Evolutionary conservation across 73 alveolate species (phyloP), one percentile per base, ranked within the genome.

Genomic region (Tetrahymena elliotti): DNA sequence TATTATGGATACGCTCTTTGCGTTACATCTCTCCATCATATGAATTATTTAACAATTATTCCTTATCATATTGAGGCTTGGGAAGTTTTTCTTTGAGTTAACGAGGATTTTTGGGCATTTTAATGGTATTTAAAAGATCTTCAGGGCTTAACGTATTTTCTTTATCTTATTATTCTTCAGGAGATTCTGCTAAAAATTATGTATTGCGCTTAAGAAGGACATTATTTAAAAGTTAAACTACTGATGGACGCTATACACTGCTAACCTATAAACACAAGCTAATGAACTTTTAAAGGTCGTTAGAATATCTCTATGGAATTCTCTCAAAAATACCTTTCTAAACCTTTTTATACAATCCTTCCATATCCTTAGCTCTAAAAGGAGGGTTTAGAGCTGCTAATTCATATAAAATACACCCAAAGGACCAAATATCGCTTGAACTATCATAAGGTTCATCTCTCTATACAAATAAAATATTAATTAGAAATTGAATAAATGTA

Each of bases 361-460:
- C 97, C 92, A 98, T 93, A 94, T 97, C 98, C 52, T 98, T 97
- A 0, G 99, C 99, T 94, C 98, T 98, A 96, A 98, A 98, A n/a
- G 99, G 99, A 24, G 99, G 99, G 52, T 96, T 94, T 11, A 98
- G 95, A 4, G 99, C 97, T 16, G 99, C 96, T 53, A 98, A 92
- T 98, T 98, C 99, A 96, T 98, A 98, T 33, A 98, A 93, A 93
- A 98, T 95, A 54, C 99, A 98, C 15, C 99, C 99, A 84, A 97
- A 95, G 53, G 98, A 95, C 99, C 99, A 98, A 5, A 98, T 98
- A 93, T 98, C 99, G 95, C 99, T 97, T 93, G 98, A 98, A 84
- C 98, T 99, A 93, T 98, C 98, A 95, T 98, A 98, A 93, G 95
- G 96, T 52, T 94, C 96, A 88, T 98, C 99, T 96, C 98, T 97